Evolutionary conservation across 208 protist species (phyloP).

Genomic region (Crithidia thermophila): DNA sequence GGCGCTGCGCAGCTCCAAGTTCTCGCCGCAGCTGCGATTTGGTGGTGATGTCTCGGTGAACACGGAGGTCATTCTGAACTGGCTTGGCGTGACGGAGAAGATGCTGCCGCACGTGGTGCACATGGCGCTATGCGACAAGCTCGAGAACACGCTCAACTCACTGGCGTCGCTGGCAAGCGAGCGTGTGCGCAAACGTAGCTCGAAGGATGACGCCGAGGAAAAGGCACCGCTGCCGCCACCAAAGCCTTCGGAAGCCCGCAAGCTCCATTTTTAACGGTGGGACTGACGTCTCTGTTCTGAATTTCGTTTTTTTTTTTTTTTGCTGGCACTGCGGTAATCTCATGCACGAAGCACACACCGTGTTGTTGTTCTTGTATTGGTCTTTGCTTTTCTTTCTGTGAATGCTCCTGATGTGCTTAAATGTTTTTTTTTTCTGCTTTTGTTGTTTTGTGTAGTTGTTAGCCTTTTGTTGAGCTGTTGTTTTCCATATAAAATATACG

Average conservation of each 20-base stretch:
- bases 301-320: neutral
- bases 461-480: too few relatives aligned
- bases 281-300: too few relatives aligned
- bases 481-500: too few relatives aligned
- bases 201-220: neutral
- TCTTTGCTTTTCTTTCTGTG: too few relatives aligned
- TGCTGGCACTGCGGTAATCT: too few relatives aligned
- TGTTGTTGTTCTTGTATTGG: too few relatives aligned
- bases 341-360: too few relatives aligned
- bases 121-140: constrained; percentile 60
- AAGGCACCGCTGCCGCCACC: neutral
- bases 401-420: too few relatives aligned
- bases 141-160: constrained; percentile 50
- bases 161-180: constrained; percentile 47
- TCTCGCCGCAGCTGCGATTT: constrained; percentile 89
- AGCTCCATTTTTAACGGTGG: neutral
- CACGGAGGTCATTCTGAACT: constrained; percentile 89
- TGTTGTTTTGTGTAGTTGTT: too few relatives aligned
- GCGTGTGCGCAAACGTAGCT: constrained; percentile 15
- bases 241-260: neutral
- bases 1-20: constrained; percentile 60
- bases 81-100: constrained; percentile 86
- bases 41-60: constrained; percentile 89
- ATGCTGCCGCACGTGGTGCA: constrained; percentile 85
- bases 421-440: too few relatives aligned